Base-by-base conservation (phyloP, 768 basidiomycete species). In the Sporobolomyces pararoseus region DNA sequence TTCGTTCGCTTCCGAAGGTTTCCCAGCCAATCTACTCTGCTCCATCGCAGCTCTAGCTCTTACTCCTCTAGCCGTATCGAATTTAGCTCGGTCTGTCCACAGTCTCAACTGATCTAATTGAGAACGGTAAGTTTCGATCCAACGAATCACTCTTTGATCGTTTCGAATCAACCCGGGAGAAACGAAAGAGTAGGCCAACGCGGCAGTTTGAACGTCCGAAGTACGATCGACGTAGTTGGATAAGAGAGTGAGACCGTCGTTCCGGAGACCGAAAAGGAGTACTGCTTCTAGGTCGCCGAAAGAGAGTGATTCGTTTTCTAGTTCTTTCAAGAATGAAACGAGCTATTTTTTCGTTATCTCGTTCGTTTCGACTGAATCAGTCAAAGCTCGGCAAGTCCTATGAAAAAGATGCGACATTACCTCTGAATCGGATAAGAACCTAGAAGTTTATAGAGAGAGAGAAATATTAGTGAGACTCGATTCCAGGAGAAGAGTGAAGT, bases 211-310 rank as follows among this genome's bases (percentile, higher is more conserved):
- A 10, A 68, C 52, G 66, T 74, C 73, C 25, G 49, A 49, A 0
- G 73, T 68, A 5, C 66, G 63, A 51, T 74, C 70, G 66, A 74
- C 61, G 63, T 61, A 71, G 25, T 65, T 59, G 7, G 35, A 47
- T 35, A 73, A 60, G 29, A 73, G 67, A 29, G 65, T 63, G 50
- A 73, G 64, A 17, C 72, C 72, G 44, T 68, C 72, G 52, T 66
- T 69, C 3, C 73, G 73, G 3, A 74, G 60, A 17, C 73, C 73
- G 59, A 74, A 71, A 23, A 74, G 66, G 52, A 74, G 66, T 58
- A 74, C 66, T 29, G 69, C 69, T 39, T 65, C 66, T 53, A 71
- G 73, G 60, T 74, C 73, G 27, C 55, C 60, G 12, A 59, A 61
- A 4, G 63, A 52, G 14, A 70, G 66, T 3, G 73, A 66, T 34